These are phyloP conservation scores for Monosporozyma aquatica DNA, from an alignment of 805 yeast genomes.

Conservation along the genomic window DNA sequence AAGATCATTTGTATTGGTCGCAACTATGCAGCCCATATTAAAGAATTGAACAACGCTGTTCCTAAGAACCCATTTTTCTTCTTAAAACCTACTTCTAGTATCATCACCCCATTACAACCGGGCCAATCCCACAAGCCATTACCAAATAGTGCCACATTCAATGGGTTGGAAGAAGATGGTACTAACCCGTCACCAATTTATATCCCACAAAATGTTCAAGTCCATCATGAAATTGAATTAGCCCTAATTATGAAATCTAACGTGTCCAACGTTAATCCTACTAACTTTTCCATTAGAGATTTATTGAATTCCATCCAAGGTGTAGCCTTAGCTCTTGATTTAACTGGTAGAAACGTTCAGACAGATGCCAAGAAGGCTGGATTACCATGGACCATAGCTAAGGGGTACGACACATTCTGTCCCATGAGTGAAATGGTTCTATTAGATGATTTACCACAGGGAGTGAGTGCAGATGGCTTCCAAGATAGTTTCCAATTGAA, in stretches of 20 bases:
- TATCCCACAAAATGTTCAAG: constrained; percentile 69
- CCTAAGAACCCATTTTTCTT: constrained; percentile 91
- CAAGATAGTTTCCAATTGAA: constrained; percentile 26
- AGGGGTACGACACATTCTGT: constrained; percentile 92
- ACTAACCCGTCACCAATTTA: constrained; percentile 60
- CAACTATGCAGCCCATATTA: constrained; percentile 92
- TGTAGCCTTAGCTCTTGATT: constrained; percentile 80
- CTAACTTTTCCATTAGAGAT: constrained; percentile 47
- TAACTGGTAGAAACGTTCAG: constrained; percentile 95
- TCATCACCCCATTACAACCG: constrained; percentile 43
- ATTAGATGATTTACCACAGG: constrained; percentile 51
- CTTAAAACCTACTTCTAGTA: constrained; percentile 77
- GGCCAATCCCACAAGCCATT: constrained; percentile 9
- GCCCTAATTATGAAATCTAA: constrained; percentile 65
- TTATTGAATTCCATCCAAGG: constrained; percentile 78
- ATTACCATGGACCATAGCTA: constrained; percentile 92
- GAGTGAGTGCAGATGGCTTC: constrained; percentile 38
- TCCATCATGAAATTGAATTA: constrained; percentile 90
- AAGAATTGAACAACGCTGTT: constrained; percentile 71
- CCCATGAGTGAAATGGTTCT: constrained; percentile 76
- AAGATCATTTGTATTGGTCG: constrained; percentile 94
- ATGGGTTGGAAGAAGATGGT: constrained; percentile 24
- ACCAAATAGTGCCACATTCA: constrained; percentile 7
- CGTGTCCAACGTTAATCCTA: constrained; percentile 52
- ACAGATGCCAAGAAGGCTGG: constrained; percentile 91